Evolutionary conservation across 2,329 filamentous ascomycete species (phyloP), one percentile per base, ranked within the genome.

Genomic region (Cadophora gregata): DNA sequence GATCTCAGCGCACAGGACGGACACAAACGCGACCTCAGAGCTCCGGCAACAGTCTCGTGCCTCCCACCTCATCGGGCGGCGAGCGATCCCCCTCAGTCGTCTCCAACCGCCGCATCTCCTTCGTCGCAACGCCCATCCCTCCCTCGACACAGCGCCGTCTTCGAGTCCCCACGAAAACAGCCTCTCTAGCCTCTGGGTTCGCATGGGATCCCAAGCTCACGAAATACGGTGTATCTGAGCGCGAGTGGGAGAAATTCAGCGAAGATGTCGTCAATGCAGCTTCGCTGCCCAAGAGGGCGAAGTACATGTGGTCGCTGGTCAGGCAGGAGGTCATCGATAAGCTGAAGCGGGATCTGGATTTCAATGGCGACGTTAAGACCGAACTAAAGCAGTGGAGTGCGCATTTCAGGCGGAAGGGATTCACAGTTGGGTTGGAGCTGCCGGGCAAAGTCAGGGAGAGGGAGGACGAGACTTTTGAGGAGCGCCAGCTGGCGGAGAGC

Each of bases 61-160:
- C 64, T 12, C 62, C 64, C 38, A 47, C 33, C 12, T 48, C n/a
- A 19, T 29, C 62, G 2, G 31, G 19, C 19, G 24, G 48, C 59
- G 62, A 69, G 24, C 69, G 70, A 25, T 72, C 71, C 3, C 66
- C 66, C 47, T 71, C 69, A 10, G 67, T 69, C 12, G 68, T 66
- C 45, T 71, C 69, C n/a, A 66, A 62, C n/a, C 68, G 72, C 10
- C 65, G 71, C 25, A 72, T 74, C 45, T 74, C 72, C 12, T 74
- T 74, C 63, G 72, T 69, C 3, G 67, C 70, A 7, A 63, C 66
- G 12, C 64, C 67, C 27, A 67, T 67, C 16, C 71, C 72, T 3
- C 62, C 66, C 2, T 53, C 67, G 2, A 63, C 63, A 1, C 67
- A 66, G n/a, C 68, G 66, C 58, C 71, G 71, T 9, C 61, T 73